Conservation (phyloP, 78 protist genomes). For the slime mould (Dictyostelium discoideum) region dicty_2.7 NC_007088.5:2440001-2440500, state of each 20-base stretch:
- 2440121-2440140: slow-evolving; percentile 20
- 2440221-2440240: background rate
- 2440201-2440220: background rate
- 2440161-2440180: slow-evolving; percentile 4
- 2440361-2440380: background rate
- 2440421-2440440: slow-evolving; percentile 60
- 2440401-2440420: slow-evolving; percentile 43
- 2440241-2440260: background rate
- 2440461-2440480: background rate
- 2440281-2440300: background rate
- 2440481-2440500: background rate
- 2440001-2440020: background rate
- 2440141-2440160: slow-evolving; percentile 59
- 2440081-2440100: background rate
- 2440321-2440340: slow-evolving; percentile 24
- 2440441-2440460: background rate
- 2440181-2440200: background rate
- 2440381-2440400: slow-evolving; percentile 29
- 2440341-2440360: slow-evolving; percentile 1
- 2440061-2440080: background rate
- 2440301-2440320: background rate
- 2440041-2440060: background rate
- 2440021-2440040: background rate
- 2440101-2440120: background rate
- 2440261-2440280: background rate